Conservation (phyloP, 495 filamentous ascomycete species). For the Aspergillus nidulans region DNA sequence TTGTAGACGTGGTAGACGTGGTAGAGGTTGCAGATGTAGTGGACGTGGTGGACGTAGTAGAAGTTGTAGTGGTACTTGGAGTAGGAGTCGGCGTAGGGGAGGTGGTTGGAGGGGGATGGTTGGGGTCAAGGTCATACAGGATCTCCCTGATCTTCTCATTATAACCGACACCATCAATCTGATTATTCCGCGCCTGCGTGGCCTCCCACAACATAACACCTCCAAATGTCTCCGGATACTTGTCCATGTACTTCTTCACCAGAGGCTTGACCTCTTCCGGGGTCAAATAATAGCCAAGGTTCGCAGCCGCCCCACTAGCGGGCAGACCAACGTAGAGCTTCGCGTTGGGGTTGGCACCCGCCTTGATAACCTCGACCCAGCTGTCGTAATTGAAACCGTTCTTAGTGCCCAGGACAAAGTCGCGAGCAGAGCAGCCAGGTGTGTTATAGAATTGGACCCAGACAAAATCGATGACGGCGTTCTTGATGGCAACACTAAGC, state of each 20-base stretch:
- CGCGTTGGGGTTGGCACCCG: conserved; percentile 51
- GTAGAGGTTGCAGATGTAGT: conserved; percentile 1
- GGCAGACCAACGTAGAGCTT: conserved; percentile 64
- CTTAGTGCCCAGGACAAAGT: conserved; percentile 36
- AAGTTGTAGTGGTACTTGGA: conserved; percentile 9
- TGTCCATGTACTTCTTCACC: conserved; percentile 44
- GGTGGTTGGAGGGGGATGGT: conserved; percentile 18
- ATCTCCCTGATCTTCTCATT: conserved; percentile 41
- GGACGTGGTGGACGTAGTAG: conserved; percentile 16
- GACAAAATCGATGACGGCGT: conserved; percentile 56
- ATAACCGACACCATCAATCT: conserved; percentile 39
- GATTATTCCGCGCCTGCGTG: conserved; percentile 47
- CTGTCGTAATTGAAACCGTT: conserved; percentile 58
- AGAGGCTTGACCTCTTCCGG: conserved; percentile 45
- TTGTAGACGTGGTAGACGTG: neutral
- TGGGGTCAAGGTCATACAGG: conserved; percentile 30
- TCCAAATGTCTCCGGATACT: conserved; percentile 54
- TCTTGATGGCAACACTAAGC: conserved; percentile 46
- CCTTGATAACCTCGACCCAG: conserved; percentile 62
- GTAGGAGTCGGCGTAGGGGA: conserved; percentile 21
- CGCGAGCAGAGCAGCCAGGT: conserved; percentile 49
- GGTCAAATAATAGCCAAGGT: conserved; percentile 39
- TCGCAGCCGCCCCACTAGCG: conserved; percentile 35
- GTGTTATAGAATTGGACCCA: conserved; percentile 70
- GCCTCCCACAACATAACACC: conserved; percentile 75